A percentile compares a stretch with the other conserved stretches of the same genome.
Conservation (phyloP, 176 grass and related monocot genomes). For the Carex littledalei region DNA sequence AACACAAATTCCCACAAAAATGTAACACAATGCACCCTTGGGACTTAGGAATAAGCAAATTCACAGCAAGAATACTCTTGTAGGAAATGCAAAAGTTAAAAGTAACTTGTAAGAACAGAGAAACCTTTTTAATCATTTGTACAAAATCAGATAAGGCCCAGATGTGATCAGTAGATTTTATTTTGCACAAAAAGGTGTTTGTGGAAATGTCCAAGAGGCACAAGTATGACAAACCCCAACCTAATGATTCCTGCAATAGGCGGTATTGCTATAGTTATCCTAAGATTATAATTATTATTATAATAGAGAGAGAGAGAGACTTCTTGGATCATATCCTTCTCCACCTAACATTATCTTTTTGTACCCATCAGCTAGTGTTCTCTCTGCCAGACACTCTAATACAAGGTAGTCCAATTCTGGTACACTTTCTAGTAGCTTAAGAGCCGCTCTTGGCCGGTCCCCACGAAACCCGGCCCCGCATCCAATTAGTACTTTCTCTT, state of each 20-base stretch:
- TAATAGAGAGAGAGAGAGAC: constrained; percentile 29
- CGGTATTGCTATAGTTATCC: background rate
- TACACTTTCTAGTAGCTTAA: constrained; percentile 62
- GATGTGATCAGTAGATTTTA: background rate
- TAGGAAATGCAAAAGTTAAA: background rate
- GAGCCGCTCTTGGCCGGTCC: constrained; percentile 59
- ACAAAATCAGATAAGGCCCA: background rate
- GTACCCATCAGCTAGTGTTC: constrained; percentile 78
- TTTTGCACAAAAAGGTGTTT: background rate
- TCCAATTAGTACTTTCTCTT: constrained; percentile 64
- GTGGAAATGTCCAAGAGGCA: background rate
- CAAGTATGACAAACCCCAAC: background rate
- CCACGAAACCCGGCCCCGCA: constrained; percentile 94
- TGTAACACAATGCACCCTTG: background rate
- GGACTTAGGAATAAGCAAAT: background rate
- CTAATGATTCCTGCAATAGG: background rate
- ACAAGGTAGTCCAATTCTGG: constrained; percentile 83
- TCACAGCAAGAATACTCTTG: background rate
- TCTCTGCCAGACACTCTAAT: constrained; percentile 85
- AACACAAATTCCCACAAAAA: background rate
- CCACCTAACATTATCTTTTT: constrained; percentile 51
- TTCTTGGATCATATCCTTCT: constrained; percentile 80
- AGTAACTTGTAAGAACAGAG: background rate
- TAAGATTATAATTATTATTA: background rate
- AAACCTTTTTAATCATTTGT: background rate